Evolutionary conservation across 768 basidiomycete genomes (phyloP).

Genomic region (Pleurotus tuber-regium): DNA sequence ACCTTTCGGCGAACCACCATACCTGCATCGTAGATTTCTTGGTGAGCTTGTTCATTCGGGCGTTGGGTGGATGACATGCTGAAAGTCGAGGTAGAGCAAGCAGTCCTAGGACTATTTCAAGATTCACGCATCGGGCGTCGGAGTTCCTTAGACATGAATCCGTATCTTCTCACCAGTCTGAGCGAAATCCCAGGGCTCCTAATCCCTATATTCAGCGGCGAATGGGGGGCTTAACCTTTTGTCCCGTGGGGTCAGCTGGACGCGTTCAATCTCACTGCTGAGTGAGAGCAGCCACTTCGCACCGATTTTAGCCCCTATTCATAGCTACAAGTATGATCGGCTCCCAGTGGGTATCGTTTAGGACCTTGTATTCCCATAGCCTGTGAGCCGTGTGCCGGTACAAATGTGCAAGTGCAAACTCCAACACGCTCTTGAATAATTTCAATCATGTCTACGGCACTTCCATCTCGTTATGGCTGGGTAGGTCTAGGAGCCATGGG

Average conservation of each 20-base stretch:
- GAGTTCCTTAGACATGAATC: background rate
- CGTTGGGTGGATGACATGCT: slow-evolving; percentile 21
- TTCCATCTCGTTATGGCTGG: slow-evolving; percentile 32
- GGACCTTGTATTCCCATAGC: background rate
- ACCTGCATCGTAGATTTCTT: slow-evolving; percentile 42
- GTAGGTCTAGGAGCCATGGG: slow-evolving; percentile 44
- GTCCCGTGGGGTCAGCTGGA: background rate
- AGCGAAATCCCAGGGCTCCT: background rate
- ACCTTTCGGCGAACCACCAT: slow-evolving; percentile 38
- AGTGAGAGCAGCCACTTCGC: background rate
- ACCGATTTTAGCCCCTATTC: background rate
- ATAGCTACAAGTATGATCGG: background rate
- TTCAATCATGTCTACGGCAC: slow-evolving; percentile 14
- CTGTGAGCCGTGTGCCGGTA: too few relatives aligned
- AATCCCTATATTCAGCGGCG: background rate
- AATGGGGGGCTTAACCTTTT: background rate
- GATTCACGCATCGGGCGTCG: slow-evolving; percentile 1
- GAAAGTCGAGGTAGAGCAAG: background rate
- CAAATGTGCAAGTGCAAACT: too few relatives aligned
- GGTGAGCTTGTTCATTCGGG: slow-evolving; percentile 33
- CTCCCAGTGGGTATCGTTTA: background rate
- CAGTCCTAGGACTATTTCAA: too few relatives aligned
- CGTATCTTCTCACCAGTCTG: background rate
- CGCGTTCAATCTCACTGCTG: background rate
- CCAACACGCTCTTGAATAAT: background rate